A percentile compares a stretch with the other conserved stretches of the same genome.
These are phyloP conservation scores for Eimeria acervulina DNA, from an alignment of 169 alveolate genomes.

Conservation along the genomic window DNA sequence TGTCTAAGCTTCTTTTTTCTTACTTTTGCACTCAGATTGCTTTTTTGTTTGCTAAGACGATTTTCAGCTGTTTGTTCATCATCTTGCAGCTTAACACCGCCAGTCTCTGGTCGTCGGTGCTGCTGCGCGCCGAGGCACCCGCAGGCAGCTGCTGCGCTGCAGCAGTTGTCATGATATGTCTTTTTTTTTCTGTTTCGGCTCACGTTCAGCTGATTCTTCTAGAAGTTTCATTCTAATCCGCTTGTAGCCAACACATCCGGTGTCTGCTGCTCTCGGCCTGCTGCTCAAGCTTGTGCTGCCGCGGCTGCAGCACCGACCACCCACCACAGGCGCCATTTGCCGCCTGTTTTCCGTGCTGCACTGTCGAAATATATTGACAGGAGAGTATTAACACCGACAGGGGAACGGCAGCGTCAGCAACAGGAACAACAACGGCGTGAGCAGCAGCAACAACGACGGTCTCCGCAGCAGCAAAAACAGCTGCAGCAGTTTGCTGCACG, in stretches of 20 bases:
- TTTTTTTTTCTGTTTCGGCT: neutral
- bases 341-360: neutral
- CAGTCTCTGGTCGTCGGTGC: conserved; percentile 32
- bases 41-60: conserved; percentile 40
- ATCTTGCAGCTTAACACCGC: neutral
- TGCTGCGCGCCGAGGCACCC: conserved; percentile 67
- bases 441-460: neutral
- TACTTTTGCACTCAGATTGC: neutral
- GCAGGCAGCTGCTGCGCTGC: conserved; percentile 67
- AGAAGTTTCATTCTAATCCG: neutral
- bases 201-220: neutral
- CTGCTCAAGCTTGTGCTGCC: conserved; percentile 18
- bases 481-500: neutral
- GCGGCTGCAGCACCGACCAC: conserved; percentile 45
- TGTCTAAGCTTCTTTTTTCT: neutral
- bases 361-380: neutral
- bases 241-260: conserved; percentile 33
- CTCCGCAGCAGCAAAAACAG: neutral
- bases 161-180: conserved; percentile 5
- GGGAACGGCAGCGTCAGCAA: conserved; percentile 3
- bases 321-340: conserved; percentile 27
- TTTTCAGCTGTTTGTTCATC: conserved; percentile 5
- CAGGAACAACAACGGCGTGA: conserved; percentile 16
- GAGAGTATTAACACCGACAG: neutral
- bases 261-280: conserved; percentile 7